These are phyloP conservation scores for Globisporangium abappressorium DNA, from an alignment of 352 stramenopile species.

Conservation along the genomic window DNA sequence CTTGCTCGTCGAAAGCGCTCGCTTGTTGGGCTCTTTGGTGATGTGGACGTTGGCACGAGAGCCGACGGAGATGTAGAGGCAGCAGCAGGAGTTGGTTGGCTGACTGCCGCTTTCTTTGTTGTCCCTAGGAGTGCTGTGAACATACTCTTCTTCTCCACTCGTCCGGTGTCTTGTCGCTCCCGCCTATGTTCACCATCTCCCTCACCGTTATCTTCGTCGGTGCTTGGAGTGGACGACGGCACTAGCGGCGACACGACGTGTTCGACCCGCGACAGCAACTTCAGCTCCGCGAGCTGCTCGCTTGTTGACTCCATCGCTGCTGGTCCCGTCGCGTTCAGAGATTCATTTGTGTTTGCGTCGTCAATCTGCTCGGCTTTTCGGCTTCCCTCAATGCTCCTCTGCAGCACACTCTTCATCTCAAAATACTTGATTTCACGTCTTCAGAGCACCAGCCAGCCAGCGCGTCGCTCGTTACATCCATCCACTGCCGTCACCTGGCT, in stretches of 20 bases:
- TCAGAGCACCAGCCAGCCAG: background rate
- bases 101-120: background rate
- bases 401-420: conserved; percentile 13
- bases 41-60: background rate
- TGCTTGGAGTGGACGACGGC: background rate
- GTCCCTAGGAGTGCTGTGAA: conserved; percentile 10
- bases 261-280: conserved; percentile 38
- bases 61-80: background rate
- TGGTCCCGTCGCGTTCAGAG: background rate
- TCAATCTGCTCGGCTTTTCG: background rate
- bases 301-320: conserved; percentile 3
- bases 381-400: conserved; percentile 6
- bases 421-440: background rate
- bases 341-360: background rate
- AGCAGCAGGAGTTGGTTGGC: no score
- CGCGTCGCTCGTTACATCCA: conserved; percentile 4
- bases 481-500: background rate
- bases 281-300: conserved; percentile 46
- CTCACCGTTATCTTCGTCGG: background rate
- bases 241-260: conserved; percentile 8
- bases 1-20: conserved; percentile 11
- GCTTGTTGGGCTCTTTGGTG: background rate
- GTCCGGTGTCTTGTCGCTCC: background rate
- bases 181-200: background rate
- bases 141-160: conserved; percentile 14